phyloP scores from a whole-genome alignment of 345 rosid genomes.

The Mercurialis annua region DNA sequence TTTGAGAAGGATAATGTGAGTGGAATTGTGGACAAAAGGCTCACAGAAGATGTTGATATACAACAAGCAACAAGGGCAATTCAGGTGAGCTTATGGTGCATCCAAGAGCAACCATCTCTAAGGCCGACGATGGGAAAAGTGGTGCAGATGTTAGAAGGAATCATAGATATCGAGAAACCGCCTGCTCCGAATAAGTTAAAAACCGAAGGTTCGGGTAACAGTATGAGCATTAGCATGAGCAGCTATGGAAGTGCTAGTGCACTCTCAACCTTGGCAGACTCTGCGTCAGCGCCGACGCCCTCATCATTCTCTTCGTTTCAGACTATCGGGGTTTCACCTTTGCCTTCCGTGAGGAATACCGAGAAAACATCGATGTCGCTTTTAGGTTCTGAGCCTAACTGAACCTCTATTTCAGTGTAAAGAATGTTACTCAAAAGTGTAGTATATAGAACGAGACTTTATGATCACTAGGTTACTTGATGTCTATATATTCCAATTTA shows the following conservation, averaged over 20 bases:
- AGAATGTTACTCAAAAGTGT: neutral
- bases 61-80: conserved; percentile 22
- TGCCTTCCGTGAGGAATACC: conserved; percentile 31
- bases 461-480: neutral
- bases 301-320: conserved; percentile 49
- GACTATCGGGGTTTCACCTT: conserved; percentile 38
- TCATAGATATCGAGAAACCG: conserved; percentile 43
- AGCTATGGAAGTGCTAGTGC: conserved; percentile 32
- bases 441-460: neutral
- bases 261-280: conserved; percentile 41
- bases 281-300: conserved; percentile 39
- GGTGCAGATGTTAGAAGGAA: conserved; percentile 40
- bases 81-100: conserved; percentile 28
- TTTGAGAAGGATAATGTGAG: conserved; percentile 28
- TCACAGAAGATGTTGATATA: conserved; percentile 14
- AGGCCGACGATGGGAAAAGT: conserved; percentile 31
- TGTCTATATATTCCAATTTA: no score
- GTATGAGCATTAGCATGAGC: conserved; percentile 38
- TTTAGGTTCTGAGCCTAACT: conserved; percentile 22
- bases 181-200: conserved; percentile 43
- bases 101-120: conserved; percentile 30
- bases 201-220: conserved; percentile 31
- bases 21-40: conserved; percentile 18
- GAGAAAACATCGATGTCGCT: conserved; percentile 40
- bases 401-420: neutral